phyloP scores from a whole-genome alignment of 1,139 yeast species.

The Casaregolazyma suthepensis region DNA sequence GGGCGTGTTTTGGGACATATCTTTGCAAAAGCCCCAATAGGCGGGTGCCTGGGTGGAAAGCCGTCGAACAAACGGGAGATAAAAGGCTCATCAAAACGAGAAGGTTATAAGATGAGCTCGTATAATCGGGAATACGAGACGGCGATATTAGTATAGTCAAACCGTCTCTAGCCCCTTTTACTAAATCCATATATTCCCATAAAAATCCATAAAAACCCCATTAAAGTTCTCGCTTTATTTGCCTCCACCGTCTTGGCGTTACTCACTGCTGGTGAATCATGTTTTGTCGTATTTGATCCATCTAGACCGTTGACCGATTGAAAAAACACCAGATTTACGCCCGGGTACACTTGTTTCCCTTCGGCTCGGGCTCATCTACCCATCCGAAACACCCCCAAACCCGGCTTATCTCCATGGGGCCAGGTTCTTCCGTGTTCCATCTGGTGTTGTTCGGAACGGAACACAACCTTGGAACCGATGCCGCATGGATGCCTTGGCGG shows the following conservation, averaged over 20 bases:
- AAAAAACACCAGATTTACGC: not conserved
- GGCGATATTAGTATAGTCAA: too few relatives aligned
- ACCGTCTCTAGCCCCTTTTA: too few relatives aligned
- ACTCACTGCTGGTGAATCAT: not conserved
- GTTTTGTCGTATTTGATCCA: not conserved
- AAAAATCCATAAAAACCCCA: too few relatives aligned
- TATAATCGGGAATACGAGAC: too few relatives aligned
- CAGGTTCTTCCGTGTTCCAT: not conserved
- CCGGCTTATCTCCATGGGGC: too few relatives aligned
- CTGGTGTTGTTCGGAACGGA: not conserved
- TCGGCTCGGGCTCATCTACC: not conserved
- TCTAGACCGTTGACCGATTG: not conserved
- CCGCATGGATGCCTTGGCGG: not conserved
- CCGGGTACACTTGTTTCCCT: not conserved
- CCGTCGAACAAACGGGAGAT: not conserved
- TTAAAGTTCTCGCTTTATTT: not conserved
- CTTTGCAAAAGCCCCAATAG: too few relatives aligned
- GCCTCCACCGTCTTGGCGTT: not conserved
- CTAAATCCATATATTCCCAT: not conserved
- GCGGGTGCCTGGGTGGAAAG: not conserved
- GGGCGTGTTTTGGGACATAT: not conserved
- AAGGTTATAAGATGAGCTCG: too few relatives aligned
- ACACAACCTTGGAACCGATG: not conserved
- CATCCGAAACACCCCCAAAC: not conserved
- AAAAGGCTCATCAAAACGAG: too few relatives aligned